Conservation (phyloP, 1,139 yeast genomes). For the Suhomyces bribrorum region DNA sequence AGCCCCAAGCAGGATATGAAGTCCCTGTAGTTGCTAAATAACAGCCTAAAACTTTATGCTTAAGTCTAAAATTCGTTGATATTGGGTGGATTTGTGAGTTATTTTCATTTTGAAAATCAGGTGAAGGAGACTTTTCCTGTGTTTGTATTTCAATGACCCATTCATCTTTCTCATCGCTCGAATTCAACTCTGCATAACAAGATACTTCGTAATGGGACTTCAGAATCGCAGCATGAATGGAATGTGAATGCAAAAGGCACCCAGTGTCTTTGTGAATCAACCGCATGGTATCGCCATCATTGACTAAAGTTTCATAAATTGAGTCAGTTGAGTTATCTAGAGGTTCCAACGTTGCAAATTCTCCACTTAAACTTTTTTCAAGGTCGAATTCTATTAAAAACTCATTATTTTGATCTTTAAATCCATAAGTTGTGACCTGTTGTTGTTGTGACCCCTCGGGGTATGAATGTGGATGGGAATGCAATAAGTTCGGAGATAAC, state of each 20-base stretch:
- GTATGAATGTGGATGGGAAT: slow-evolving; percentile 66
- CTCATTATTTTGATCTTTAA: slow-evolving; percentile 67
- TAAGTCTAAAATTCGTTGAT: slow-evolving; percentile 67
- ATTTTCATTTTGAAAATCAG: slow-evolving; percentile 43
- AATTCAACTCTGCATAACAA: slow-evolving; percentile 59
- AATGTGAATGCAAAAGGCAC: slow-evolving; percentile 64
- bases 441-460: slow-evolving; percentile 77
- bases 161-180: slow-evolving; percentile 66
- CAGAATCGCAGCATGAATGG: slow-evolving; percentile 55
- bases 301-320: slow-evolving; percentile 24
- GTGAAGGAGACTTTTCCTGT: slow-evolving; percentile 56
- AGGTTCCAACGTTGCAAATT: slow-evolving; percentile 34
- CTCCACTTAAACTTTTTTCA: slow-evolving; percentile 24
- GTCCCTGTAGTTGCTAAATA: slow-evolving; percentile 73
- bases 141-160: slow-evolving; percentile 69
- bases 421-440: slow-evolving; percentile 76
- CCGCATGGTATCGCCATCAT: slow-evolving; percentile 58
- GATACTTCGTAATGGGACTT: slow-evolving; percentile 61
- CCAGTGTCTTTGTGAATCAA: slow-evolving; percentile 55
- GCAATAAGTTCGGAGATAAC: slow-evolving; percentile 65
- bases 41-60: slow-evolving; percentile 65
- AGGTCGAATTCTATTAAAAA: slow-evolving; percentile 55
- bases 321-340: slow-evolving; percentile 28
- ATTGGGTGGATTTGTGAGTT: slow-evolving; percentile 58
- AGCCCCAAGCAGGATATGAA: slow-evolving; percentile 79